phyloP scores from a whole-genome alignment of 768 basidiomycete genomes.

The Gautieria morchelliformis region DNA sequence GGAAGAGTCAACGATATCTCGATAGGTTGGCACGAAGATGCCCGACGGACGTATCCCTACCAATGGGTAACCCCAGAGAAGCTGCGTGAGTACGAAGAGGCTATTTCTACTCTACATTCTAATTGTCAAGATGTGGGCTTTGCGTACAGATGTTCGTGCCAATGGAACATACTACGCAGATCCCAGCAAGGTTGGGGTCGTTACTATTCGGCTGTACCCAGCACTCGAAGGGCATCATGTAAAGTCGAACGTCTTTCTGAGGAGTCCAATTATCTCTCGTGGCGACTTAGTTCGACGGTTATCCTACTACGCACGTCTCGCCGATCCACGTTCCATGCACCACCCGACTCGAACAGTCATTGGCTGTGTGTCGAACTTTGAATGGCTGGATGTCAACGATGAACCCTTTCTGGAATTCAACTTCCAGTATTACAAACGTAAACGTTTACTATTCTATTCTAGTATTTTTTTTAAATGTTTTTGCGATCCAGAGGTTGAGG shows the following conservation, averaged over 20 bases:
- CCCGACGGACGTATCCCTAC: neutral
- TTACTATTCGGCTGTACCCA: neutral
- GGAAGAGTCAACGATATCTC: neutral
- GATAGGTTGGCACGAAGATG: neutral
- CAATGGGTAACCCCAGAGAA: neutral
- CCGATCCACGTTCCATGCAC: neutral
- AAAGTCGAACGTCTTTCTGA: neutral
- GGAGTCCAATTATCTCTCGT: neutral
- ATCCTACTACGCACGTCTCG: neutral
- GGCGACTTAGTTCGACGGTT: neutral
- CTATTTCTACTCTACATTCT: too few relatives aligned
- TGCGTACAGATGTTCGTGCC: neutral
- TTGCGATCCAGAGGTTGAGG: too few relatives aligned
- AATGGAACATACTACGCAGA: neutral
- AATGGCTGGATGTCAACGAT: neutral
- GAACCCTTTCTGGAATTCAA: neutral
- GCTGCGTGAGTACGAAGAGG: neutral
- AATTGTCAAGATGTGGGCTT: neutral
- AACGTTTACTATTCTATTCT: neutral
- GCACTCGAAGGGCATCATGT: neutral
- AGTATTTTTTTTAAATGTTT: too few relatives aligned
- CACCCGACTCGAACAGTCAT: neutral
- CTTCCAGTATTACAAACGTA: neutral
- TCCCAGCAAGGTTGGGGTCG: neutral
- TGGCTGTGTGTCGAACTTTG: neutral